These are phyloP conservation scores for Arabis hirsuta DNA, from an alignment of 345 rosid genomes.

Conservation along the genomic window DNA sequence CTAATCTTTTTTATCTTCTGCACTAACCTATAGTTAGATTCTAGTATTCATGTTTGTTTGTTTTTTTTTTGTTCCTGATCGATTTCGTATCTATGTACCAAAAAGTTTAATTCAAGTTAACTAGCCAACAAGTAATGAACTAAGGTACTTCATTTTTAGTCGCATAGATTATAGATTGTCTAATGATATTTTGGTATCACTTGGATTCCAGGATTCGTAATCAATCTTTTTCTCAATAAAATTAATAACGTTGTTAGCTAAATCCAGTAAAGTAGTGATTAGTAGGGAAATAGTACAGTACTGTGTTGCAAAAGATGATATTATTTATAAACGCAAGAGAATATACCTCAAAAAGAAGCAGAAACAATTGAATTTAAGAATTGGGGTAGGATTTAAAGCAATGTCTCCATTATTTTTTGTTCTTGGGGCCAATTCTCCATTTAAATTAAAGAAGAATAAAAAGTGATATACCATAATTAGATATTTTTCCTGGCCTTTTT, in stretches of 20 bases:
- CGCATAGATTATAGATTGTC: not conserved
- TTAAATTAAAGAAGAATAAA: slow-evolving; percentile 41
- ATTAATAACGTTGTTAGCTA: not conserved
- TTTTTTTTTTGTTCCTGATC: not conserved
- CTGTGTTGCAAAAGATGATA: not conserved
- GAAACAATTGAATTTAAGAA: not conserved
- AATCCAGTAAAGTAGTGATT: slow-evolving; percentile 8
- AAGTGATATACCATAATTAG: slow-evolving; percentile 24
- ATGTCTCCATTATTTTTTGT: not conserved
- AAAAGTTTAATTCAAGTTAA: slow-evolving; percentile 1
- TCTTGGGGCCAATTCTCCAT: slow-evolving; percentile 32
- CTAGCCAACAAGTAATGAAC: not conserved
- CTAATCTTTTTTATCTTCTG: not conserved
- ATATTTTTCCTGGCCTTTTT: slow-evolving; percentile 41
- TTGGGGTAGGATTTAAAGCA: slow-evolving; percentile 8
- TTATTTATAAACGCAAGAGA: not conserved
- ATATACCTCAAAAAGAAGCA: not conserved
- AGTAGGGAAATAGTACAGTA: not conserved
- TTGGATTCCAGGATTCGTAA: not conserved
- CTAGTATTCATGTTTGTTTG: slow-evolving; percentile 1
- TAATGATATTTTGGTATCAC: not conserved
- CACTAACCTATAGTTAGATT: not conserved
- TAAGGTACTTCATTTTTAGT: not conserved
- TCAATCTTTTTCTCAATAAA: not conserved
- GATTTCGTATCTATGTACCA: not conserved